Evolutionary conservation across 1,284 basidiomycete genomes (phyloP).

Genomic region (Pholiota adiposa): DNA sequence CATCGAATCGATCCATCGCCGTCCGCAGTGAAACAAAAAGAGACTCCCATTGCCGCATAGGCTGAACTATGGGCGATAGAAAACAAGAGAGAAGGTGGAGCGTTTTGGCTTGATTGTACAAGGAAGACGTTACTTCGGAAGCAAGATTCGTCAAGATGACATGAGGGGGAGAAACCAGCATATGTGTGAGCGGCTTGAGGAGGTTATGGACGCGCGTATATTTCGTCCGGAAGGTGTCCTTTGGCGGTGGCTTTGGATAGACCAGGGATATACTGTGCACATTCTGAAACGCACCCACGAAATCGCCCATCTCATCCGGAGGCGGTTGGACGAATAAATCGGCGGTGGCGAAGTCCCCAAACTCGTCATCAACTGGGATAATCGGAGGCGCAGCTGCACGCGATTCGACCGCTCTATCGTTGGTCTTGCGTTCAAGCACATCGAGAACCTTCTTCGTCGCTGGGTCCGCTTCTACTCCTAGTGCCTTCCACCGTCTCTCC

Average conservation of each 20-base stretch:
- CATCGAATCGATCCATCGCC: slow-evolving; percentile 88
- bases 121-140: slow-evolving; percentile 37
- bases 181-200: slow-evolving; percentile 58
- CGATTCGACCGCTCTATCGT: slow-evolving; percentile 39
- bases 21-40: slow-evolving; percentile 71
- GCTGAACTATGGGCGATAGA: slow-evolving; percentile 68
- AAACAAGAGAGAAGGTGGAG: slow-evolving; percentile 76
- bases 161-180: slow-evolving; percentile 62
- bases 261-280: slow-evolving; percentile 11
- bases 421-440: slow-evolving; percentile 54
- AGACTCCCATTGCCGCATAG: slow-evolving; percentile 68
- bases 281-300: slow-evolving; percentile 47
- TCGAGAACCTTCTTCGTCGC: slow-evolving; percentile 57
- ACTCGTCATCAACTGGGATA: slow-evolving; percentile 79
- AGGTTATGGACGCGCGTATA: slow-evolving; percentile 71
- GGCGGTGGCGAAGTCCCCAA: slow-evolving; percentile 82
- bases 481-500: slow-evolving; percentile 69
- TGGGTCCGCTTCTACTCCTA: slow-evolving; percentile 52
- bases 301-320: slow-evolving; percentile 57
- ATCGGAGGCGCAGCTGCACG: slow-evolving; percentile 55
- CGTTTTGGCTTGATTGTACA: slow-evolving; percentile 54
- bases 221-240: slow-evolving; percentile 43
- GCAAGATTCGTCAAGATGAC: slow-evolving; percentile 59
- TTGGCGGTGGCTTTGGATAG: slow-evolving; percentile 35
- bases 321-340: slow-evolving; percentile 44